Conservation (phyloP, 768 basidiomycete genomes). For the Tricholoma hemisulphureum region DNA sequence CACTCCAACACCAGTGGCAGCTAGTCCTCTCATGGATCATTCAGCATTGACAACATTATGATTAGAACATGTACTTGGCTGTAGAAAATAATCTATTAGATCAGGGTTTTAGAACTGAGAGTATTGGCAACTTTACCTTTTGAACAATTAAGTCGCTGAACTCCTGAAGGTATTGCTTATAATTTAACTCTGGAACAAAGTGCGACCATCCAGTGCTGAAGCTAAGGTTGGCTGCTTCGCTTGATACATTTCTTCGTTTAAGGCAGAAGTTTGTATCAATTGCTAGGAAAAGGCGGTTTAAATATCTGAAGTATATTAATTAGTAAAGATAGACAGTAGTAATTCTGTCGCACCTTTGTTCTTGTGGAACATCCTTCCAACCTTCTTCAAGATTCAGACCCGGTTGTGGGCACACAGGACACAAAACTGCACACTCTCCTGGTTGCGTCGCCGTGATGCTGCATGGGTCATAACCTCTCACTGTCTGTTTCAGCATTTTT, state of each 20-base stretch:
- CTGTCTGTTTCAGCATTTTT: slow-evolving; percentile 23
- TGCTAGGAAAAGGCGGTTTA: slow-evolving; percentile 4
- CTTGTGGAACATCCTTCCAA: slow-evolving; percentile 16
- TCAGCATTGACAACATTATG: slow-evolving; percentile 1
- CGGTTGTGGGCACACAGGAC: slow-evolving; percentile 28
- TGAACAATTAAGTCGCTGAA: slow-evolving; percentile 10
- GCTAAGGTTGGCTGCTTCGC: neutral
- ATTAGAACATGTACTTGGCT: slow-evolving; percentile 2
- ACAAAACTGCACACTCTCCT: slow-evolving; percentile 23
- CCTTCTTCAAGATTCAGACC: slow-evolving; percentile 22
- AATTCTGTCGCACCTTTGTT: slow-evolving; percentile 1
- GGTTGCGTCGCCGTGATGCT: slow-evolving; percentile 11
- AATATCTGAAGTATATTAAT: neutral
- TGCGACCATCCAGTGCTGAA: neutral
- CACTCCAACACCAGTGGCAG: slow-evolving; percentile 2
- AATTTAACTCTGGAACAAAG: slow-evolving; percentile 12
- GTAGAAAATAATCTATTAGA: neutral
- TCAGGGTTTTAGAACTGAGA: neutral
- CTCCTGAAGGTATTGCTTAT: slow-evolving; percentile 12
- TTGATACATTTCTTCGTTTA: slow-evolving; percentile 3
- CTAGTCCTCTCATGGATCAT: neutral
- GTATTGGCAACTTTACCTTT: neutral
- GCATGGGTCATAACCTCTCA: slow-evolving; percentile 24
- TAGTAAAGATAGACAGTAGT: neutral
- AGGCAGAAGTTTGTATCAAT: slow-evolving; percentile 10